phyloP scores from a whole-genome alignment of 176 grass and related monocot genomes.

The Eremochloa ophiuroides region DNA sequence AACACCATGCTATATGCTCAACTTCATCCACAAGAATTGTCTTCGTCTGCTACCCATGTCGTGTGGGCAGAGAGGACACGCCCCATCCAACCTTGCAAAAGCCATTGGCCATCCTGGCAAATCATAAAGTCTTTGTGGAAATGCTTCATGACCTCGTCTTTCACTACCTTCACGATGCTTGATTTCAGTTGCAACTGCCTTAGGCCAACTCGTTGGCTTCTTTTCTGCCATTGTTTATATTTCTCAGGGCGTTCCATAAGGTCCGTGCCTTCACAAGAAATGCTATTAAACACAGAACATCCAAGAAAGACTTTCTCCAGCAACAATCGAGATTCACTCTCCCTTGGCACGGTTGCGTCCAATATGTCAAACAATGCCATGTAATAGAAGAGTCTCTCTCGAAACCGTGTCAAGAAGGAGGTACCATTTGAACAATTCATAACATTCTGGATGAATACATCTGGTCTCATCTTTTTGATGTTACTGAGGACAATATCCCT shows the following conservation, averaged over 20 bases:
- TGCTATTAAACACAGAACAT: background rate
- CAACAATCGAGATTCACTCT: background rate
- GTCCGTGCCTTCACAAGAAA: background rate
- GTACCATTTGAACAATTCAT: background rate
- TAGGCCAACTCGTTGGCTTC: background rate
- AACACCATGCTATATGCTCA: no score
- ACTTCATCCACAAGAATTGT: no score
- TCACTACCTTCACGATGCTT: no score
- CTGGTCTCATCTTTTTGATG: background rate
- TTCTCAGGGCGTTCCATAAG: background rate
- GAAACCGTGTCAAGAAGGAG: background rate
- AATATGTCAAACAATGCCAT: background rate
- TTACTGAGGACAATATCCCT: background rate
- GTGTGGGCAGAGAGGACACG: no score
- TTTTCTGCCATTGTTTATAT: background rate
- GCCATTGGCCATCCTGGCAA: no score
- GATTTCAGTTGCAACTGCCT: background rate
- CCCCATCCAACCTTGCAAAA: no score
- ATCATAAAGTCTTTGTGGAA: no score
- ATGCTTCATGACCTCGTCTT: no score
- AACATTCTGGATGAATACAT: background rate
- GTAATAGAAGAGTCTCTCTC: background rate
- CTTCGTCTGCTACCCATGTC: no score
- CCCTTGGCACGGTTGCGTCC: background rate
- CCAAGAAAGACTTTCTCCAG: background rate